Base-by-base conservation (phyloP, 192 early-diverging fungal genomes). In the Gamsiella multidivaricata region DNA sequence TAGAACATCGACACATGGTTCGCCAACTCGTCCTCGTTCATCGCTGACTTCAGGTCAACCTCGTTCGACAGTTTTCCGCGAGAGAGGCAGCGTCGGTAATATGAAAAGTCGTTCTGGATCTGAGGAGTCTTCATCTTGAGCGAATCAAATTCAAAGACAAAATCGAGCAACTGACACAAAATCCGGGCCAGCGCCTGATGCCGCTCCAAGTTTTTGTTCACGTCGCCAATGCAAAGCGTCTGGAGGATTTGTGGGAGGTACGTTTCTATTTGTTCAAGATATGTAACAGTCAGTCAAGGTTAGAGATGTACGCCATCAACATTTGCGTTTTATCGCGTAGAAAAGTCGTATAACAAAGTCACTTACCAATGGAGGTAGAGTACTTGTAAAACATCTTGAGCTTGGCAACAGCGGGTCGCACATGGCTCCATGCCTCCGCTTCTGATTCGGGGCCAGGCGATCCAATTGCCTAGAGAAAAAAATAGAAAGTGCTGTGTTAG, bases 91-190 rank as follows among this genome's bases (percentile, higher is more conserved):
- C 97, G 87, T 42, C 96, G 92, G 68, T 99, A 99, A 75, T 95
- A 99, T 42, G 96, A 96, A 75, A 99, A 96, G 68, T 99, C 97
- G 81, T 99, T 99, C 80, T 99, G 97, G 64, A 98, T 88, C 69
- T 90, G 89, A 17, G 91, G 88, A 43, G 89, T 92, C 66, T 79
- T 83, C 90, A 94, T 93, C 91, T 98, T 98, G 11, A 97, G 74
- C 67, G 92, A 89, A 75, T 98, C 97, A 84, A 98, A 98, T 36
- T 92, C 88, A 80, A 94, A 92, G 31, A 91, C 90, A 80, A 96
- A 95, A 70, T 93, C 88, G 42, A 98, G 85, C 53, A 97, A 80
- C 52, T 94, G 90, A 9, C 94, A 95, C 47, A 97, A 80, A 51
- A 91, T 82, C 66, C 90, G 89, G 11, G 94, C 90, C 33, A 95